phyloP scores from a whole-genome alignment of 164 flowering plant species.

The Umbellularia californica region DNA sequence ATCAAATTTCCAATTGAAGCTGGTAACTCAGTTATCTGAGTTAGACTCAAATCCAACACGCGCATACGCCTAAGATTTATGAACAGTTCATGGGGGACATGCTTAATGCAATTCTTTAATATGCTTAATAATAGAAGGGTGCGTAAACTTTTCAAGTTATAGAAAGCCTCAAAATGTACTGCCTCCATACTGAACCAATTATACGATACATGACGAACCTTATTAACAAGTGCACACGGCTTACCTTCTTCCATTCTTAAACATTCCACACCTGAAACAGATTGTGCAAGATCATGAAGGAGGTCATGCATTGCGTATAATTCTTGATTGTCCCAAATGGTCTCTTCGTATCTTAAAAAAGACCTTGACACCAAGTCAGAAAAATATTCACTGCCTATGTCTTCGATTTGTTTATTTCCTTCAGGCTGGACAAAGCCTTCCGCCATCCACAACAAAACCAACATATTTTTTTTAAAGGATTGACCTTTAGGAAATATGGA shows the following conservation, averaged over 20 bases:
- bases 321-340: not conserved
- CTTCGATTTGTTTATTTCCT: conserved; percentile 4
- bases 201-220: not conserved
- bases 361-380: conserved; percentile 10
- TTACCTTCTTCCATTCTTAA: not conserved
- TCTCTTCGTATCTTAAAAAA: not conserved
- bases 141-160: not conserved
- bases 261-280: not conserved
- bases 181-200: not conserved
- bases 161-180: not conserved
- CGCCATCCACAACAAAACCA: conserved; percentile 16
- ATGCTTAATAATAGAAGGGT: not conserved
- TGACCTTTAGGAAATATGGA: conserved; percentile 15
- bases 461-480: not conserved
- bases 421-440: not conserved
- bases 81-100: not conserved
- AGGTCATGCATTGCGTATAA: conserved; percentile 5
- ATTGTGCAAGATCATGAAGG: conserved; percentile 5
- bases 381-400: conserved; percentile 4
- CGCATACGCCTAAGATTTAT: not conserved
- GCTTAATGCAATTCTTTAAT: not conserved
- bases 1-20: conserved; percentile 11
- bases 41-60: not conserved
- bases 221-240: not conserved
- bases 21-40: conserved; percentile 1